phyloP scores from a whole-genome alignment of 73 alveolate genomes.

The Stentor roeselii region DNA sequence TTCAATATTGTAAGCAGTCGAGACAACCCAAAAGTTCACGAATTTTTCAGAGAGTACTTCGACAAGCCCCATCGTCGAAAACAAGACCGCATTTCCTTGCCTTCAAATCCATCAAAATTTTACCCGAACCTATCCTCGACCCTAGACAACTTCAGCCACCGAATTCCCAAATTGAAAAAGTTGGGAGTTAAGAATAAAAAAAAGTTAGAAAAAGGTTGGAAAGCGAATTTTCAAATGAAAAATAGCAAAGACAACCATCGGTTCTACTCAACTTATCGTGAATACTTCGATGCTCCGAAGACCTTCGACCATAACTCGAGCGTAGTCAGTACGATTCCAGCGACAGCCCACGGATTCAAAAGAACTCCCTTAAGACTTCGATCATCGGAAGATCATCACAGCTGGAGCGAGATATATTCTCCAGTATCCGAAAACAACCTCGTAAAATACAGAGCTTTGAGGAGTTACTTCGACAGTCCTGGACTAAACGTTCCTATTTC shows the following conservation, averaged over 20 bases:
- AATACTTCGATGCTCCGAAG: not conserved
- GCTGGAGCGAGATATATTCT: not conserved
- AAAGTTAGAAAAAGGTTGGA: not conserved
- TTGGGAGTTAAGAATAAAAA: not conserved
- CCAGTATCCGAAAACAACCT: not conserved
- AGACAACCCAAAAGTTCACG: constrained; percentile 7
- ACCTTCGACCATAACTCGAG: not conserved
- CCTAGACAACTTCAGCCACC: not conserved
- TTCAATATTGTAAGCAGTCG: not conserved
- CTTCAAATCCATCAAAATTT: not conserved
- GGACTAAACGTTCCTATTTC: too few relatives aligned
- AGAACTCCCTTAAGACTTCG: not conserved
- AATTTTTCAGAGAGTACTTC: constrained; percentile 12
- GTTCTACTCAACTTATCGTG: not conserved
- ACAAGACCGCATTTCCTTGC: not conserved
- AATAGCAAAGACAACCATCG: not conserved
- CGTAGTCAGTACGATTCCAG: not conserved
- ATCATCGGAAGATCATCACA: not conserved
- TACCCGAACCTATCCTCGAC: constrained; percentile 4
- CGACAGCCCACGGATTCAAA: not conserved
- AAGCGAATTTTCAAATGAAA: not conserved
- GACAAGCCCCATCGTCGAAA: not conserved
- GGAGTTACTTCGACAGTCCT: not conserved
- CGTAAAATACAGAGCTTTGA: not conserved
- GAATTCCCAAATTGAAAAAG: not conserved